Evolutionary conservation across 345 rosid genomes (phyloP), one percentile per base, ranked within the genome.

Genomic region (Citrus maxima): DNA sequence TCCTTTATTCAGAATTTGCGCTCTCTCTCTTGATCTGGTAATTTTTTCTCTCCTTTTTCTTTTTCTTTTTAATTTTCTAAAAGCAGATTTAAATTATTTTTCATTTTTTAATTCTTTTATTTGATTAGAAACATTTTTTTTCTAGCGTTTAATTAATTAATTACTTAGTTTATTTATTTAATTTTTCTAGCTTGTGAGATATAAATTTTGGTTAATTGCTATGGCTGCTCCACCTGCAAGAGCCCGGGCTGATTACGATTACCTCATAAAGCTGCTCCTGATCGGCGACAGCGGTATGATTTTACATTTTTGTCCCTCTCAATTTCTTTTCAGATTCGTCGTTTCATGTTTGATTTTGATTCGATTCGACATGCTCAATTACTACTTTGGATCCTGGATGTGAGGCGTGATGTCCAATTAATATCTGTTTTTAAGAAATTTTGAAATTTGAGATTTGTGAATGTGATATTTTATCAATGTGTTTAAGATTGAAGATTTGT

Each of bases 171-270:
- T 58, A 12, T 46, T 46, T 12, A 12, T 46, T 12, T 46, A 37
- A 7, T 46, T 46, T 46, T 81, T 46, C 76, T 24, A 40, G 67
- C 71, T 67, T 66, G 25, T 74, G 27, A 71, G 74, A 40, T 34
- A 35, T 37, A 54, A 14, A 54, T 35, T 35, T 79, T 77, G 73
- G 72, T 46, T 46, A 75, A 78, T 81, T 71, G 67, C 82, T 19
- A 89, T 89, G 90, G 88, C 87, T 76, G 92, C 92, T 85, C 93
- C 95, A 78, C 93, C 93, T 75, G 88, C 92, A 69, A 88, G 95
- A 89, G 93, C 91, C 76, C 90, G 95, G 34, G 95, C 95, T 78
- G 95, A 88, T 88, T 88, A 91, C 73, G 95, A 91, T 80, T 91
- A 82, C 85, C 95, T 91, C 67, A 85, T 89, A 34, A 91, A 91